Conservation (phyloP, 179 eudicot species). For the Corrigiola litoralis region DNA sequence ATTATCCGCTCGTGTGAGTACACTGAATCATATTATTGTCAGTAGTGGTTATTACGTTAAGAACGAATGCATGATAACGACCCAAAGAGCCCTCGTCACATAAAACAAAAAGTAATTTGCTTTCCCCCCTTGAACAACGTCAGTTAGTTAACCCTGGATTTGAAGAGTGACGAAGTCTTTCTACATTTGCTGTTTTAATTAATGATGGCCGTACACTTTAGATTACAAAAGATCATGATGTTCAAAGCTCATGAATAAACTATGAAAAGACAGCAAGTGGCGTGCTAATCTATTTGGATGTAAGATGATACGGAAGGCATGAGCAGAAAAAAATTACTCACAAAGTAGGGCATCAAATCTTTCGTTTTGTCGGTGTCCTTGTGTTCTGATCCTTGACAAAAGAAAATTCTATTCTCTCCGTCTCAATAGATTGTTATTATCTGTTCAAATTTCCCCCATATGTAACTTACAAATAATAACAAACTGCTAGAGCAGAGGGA, state of each 20-base stretch:
- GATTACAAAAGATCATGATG: conserved; percentile 18
- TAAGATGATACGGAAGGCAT: conserved; percentile 10
- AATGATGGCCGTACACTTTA: conserved; percentile 14
- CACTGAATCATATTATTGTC: conserved; percentile 1
- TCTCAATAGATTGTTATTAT: too few species aligned
- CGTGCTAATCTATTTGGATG: conserved; percentile 18
- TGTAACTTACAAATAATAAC: too few species aligned
- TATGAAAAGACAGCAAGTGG: conserved; percentile 10
- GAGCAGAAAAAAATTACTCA: neutral
- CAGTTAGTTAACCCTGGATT: conserved; percentile 13
- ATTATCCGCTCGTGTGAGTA: conserved; percentile 11
- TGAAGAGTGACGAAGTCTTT: conserved; percentile 1
- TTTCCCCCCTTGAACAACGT: conserved; percentile 21
- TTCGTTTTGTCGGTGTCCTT: neutral
- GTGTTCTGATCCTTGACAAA: conserved; percentile 4
- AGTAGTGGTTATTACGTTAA: conserved; percentile 15
- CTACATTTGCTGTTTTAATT: neutral
- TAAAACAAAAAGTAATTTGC: conserved; percentile 21
- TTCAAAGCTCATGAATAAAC: conserved; percentile 9
- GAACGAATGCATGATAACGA: conserved; percentile 13
- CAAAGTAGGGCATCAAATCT: neutral
- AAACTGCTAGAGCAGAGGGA: too few species aligned
- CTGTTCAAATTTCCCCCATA: too few species aligned
- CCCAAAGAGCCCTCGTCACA: conserved; percentile 18
- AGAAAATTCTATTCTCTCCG: too few species aligned